Conservation (phyloP, 768 basidiomycete genomes). For the Kwoniella dejecticola region DNA sequence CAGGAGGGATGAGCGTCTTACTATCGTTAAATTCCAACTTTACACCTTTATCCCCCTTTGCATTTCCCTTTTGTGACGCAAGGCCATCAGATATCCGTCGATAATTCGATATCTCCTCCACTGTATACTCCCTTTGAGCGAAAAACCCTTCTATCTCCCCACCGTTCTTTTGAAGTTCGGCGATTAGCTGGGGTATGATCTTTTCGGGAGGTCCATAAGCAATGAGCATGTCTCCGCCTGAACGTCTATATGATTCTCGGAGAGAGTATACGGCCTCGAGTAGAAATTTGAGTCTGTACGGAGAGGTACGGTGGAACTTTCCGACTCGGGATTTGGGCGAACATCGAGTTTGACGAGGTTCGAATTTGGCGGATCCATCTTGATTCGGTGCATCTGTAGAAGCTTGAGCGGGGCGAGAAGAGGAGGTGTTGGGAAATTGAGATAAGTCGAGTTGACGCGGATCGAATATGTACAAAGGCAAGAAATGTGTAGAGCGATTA, state of each 20-base stretch:
- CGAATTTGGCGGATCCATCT: slow-evolving; percentile 1
- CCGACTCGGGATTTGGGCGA: slow-evolving; percentile 34
- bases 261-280: slow-evolving; percentile 55
- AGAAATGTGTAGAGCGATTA: slow-evolving; percentile 53
- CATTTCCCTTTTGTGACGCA: slow-evolving; percentile 36
- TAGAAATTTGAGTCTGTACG: slow-evolving; percentile 52
- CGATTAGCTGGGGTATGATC: slow-evolving; percentile 50
- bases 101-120: slow-evolving; percentile 21
- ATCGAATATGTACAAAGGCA: slow-evolving; percentile 59
- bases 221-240: slow-evolving; percentile 54
- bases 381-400: slow-evolving; percentile 19
- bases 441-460: slow-evolving; percentile 56
- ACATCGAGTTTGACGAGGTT: slow-evolving; percentile 19
- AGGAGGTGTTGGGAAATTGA: slow-evolving; percentile 45
- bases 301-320: slow-evolving; percentile 40
- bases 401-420: slow-evolving; percentile 31
- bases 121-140: slow-evolving; percentile 54
- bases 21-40: slow-evolving; percentile 42
- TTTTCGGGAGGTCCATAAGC: slow-evolving; percentile 57
- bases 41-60: slow-evolving; percentile 38
- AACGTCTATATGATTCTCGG: slow-evolving; percentile 40
- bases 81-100: too few species aligned
- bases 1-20: slow-evolving; percentile 51
- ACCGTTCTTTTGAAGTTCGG: slow-evolving; percentile 44
- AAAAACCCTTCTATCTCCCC: slow-evolving; percentile 52